Evolutionary conservation across 345 rosid species (phyloP).

Genomic region (Xanthoceras sorbifolium): DNA sequence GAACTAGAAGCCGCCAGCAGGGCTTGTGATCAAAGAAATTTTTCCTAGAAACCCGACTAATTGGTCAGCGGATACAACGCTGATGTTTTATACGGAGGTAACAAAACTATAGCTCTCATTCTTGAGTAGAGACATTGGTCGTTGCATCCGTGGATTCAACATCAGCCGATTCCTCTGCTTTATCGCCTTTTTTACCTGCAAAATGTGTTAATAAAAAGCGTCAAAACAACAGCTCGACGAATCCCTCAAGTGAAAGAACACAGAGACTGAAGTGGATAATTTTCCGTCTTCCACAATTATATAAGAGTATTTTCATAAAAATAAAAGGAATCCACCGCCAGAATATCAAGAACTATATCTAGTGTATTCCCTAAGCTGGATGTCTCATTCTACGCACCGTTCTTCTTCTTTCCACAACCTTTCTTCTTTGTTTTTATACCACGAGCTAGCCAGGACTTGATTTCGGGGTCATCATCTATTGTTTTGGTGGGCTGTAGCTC

Average conservation of each 20-base stretch:
- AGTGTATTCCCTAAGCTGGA: too few relatives aligned
- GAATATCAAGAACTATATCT: too few relatives aligned
- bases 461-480: conserved; percentile 73
- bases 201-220: not conserved
- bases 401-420: conserved; percentile 97
- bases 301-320: too few relatives aligned
- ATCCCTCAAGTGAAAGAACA: too few relatives aligned
- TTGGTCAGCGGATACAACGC: too few relatives aligned
- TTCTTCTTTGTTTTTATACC: conserved; percentile 88
- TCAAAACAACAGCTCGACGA: too few relatives aligned
- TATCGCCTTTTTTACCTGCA: not conserved
- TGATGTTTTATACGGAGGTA: not conserved
- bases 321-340: too few relatives aligned
- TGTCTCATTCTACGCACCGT: conserved; percentile 43
- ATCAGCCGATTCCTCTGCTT: not conserved
- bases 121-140: not conserved
- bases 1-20: too few relatives aligned
- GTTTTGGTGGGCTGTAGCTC: conserved; percentile 75
- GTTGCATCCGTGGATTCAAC: not conserved
- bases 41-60: too few relatives aligned
- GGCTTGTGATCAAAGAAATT: too few relatives aligned
- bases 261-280: too few relatives aligned
- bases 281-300: too few relatives aligned
- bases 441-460: conserved; percentile 92
- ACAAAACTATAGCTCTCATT: not conserved